A percentile compares a stretch with the other conserved stretches of the same genome.
These are phyloP conservation scores for Aspergillus sp. DNA, from an alignment of 2,329 filamentous ascomycete species.

Conservation along the genomic window DNA sequence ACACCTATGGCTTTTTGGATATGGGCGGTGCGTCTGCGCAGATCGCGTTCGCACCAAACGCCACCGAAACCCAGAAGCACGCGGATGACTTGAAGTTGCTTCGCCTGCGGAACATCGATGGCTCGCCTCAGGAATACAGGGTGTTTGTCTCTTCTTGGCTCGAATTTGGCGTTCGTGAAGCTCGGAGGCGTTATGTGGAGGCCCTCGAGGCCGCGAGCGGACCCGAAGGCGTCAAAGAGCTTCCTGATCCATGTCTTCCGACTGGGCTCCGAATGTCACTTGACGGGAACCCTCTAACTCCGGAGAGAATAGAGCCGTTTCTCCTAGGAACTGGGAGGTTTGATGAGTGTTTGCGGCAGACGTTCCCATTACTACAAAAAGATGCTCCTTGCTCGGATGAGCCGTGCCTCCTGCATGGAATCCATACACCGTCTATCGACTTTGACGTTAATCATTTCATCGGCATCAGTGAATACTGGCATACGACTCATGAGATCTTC, in stretches of 20 bases:
- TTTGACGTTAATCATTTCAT: conserved; percentile 97
- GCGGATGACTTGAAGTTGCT: conserved; percentile 80
- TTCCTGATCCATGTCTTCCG: conserved; percentile 88
- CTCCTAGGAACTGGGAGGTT: conserved; percentile 81
- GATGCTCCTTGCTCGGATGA: conserved; percentile 72
- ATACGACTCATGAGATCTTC: conserved; percentile 93
- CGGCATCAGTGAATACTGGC: conserved; percentile 97
- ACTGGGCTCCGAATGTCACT: conserved; percentile 62
- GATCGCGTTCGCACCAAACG: conserved; percentile 93
- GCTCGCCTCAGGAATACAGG: conserved; percentile 65
- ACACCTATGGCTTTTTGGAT: conserved; percentile 94
- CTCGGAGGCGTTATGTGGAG: conserved; percentile 74
- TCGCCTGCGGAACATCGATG: conserved; percentile 74
- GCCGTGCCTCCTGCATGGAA: conserved; percentile 82
- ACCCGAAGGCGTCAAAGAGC: conserved; percentile 51
- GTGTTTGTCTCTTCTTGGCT: conserved; percentile 97
- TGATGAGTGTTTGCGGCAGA: conserved; percentile 69
- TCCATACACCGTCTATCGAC: conserved; percentile 90
- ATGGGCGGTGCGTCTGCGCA: conserved; percentile 98
- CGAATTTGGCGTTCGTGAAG: conserved; percentile 93
- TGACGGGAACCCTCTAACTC: conserved; percentile 53
- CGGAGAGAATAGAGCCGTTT: conserved; percentile 36
- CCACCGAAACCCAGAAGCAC: conserved; percentile 81
- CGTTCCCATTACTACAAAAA: conserved; percentile 80
- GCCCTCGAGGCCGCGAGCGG: conserved; percentile 58